These are phyloP conservation scores for Lepidium africanum DNA, from an alignment of 345 rosid genomes.

Conservation along the genomic window DNA sequence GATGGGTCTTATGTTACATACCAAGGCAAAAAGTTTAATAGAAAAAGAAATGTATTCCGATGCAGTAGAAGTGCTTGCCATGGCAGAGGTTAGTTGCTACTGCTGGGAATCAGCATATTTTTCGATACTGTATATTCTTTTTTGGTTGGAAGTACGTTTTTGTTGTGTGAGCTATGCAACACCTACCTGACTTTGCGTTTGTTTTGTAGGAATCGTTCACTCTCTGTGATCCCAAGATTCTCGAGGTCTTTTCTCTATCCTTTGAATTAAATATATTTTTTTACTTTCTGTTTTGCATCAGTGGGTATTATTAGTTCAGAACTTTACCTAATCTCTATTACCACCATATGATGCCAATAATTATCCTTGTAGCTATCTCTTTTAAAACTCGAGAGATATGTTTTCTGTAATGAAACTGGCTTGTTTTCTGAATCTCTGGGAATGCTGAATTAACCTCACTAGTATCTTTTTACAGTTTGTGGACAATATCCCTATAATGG, in stretches of 20 bases:
- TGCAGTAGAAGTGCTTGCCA: constrained; percentile 81
- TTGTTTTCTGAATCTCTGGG: not conserved
- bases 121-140: not conserved
- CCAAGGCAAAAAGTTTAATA: constrained; percentile 63
- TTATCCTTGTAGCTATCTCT: not conserved
- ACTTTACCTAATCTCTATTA: not conserved
- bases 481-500: constrained; percentile 85
- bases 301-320: not conserved
- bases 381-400: not conserved
- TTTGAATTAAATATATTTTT: not conserved
- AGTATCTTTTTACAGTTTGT: constrained; percentile 46
- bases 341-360: not conserved
- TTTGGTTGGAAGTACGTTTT: not conserved
- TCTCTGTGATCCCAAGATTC: constrained; percentile 72
- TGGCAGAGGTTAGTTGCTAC: constrained; percentile 72
- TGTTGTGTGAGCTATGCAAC: not conserved
- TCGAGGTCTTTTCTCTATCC: constrained; percentile 47
- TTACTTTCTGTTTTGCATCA: not conserved
- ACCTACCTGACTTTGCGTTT: not conserved
- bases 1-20: constrained; percentile 94
- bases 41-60: constrained; percentile 52
- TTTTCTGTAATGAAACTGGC: not conserved
- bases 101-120: not conserved
- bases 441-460: not conserved
- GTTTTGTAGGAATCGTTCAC: constrained; percentile 70